Conservation (phyloP, 352 stramenopile genomes). For the Plasmopara viticola region DNA sequence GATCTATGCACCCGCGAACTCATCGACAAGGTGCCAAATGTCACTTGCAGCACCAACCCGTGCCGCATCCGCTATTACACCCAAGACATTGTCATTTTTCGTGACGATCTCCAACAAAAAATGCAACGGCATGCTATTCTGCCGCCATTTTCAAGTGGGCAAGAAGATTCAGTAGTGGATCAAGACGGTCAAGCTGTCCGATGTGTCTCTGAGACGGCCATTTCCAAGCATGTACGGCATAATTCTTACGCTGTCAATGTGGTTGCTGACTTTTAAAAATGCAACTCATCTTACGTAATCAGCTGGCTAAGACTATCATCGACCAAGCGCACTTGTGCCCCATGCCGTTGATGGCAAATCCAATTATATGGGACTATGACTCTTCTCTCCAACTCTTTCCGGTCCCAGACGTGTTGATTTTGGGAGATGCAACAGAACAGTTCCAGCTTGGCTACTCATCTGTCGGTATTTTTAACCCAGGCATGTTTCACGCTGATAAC, state of each 20-base stretch:
- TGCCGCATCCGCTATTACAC: conserved; percentile 91
- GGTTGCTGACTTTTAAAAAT: conserved; percentile 5
- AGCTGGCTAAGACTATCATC: conserved; percentile 85
- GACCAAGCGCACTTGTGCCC: conserved; percentile 92
- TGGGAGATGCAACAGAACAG: conserved; percentile 77
- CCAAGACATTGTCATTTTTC: conserved; percentile 91
- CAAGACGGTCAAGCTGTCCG: conserved; percentile 19
- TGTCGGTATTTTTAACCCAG: conserved; percentile 74
- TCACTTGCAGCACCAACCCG: conserved; percentile 87
- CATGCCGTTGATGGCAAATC: conserved; percentile 74
- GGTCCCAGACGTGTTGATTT: conserved; percentile 83
- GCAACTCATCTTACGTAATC: conserved; percentile 1
- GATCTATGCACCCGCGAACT: conserved; percentile 70
- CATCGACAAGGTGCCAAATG: conserved; percentile 55
- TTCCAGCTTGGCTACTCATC: conserved; percentile 80
- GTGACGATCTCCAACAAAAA: conserved; percentile 88
- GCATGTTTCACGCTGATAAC: conserved; percentile 77
- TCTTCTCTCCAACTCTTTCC: conserved; percentile 90
- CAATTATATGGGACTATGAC: conserved; percentile 94
- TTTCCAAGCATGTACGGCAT: conserved; percentile 72
- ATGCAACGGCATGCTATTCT: conserved; percentile 85
- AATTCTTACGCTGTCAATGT: conserved; percentile 1
- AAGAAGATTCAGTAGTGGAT: conserved; percentile 20
- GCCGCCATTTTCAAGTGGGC: conserved; percentile 39
- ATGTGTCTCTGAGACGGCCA: conserved; percentile 43